Evolutionary conservation across 2,329 filamentous ascomycete species (phyloP).

Genomic region (Beauveria sp.): DNA sequence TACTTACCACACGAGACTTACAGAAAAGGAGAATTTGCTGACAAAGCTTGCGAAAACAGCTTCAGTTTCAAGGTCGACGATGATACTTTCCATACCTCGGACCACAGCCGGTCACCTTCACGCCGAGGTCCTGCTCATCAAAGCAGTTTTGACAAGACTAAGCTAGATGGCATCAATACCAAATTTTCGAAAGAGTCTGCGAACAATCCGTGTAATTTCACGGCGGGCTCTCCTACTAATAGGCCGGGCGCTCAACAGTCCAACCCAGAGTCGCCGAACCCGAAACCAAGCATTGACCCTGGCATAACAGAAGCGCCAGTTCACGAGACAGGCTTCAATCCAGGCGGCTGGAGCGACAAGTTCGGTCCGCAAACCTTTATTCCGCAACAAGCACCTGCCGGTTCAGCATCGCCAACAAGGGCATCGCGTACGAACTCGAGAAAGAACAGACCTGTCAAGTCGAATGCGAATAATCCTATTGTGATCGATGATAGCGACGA

Average conservation of each 20-base stretch:
- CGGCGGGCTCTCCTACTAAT: slow-evolving; percentile 35
- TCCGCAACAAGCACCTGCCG: slow-evolving; percentile 32
- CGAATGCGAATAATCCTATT: slow-evolving; percentile 36
- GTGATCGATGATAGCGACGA: slow-evolving; percentile 42
- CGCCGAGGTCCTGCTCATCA: slow-evolving; percentile 25
- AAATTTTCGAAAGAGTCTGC: slow-evolving; percentile 47
- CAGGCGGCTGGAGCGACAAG: slow-evolving; percentile 46
- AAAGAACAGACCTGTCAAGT: slow-evolving; percentile 52
- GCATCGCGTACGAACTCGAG: slow-evolving; percentile 35
- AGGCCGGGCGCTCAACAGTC: slow-evolving; percentile 22
- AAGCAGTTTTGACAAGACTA: slow-evolving; percentile 39
- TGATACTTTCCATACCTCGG: slow-evolving; percentile 27
- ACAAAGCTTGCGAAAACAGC: slow-evolving; percentile 33
- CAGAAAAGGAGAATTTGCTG: slow-evolving; percentile 19
- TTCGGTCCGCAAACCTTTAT: slow-evolving; percentile 49
- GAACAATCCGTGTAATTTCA: slow-evolving; percentile 41
- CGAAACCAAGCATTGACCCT: neutral
- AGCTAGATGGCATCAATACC: slow-evolving; percentile 55
- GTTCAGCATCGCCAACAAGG: slow-evolving; percentile 38
- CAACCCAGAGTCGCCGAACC: neutral
- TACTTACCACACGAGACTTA: neutral
- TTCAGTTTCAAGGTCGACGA: slow-evolving; percentile 42
- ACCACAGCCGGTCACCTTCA: neutral
- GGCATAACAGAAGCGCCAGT: neutral
- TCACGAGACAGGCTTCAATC: slow-evolving; percentile 34